phyloP scores from a whole-genome alignment of 2,329 filamentous ascomycete genomes.

The Pestalotiopsis sp. region DNA sequence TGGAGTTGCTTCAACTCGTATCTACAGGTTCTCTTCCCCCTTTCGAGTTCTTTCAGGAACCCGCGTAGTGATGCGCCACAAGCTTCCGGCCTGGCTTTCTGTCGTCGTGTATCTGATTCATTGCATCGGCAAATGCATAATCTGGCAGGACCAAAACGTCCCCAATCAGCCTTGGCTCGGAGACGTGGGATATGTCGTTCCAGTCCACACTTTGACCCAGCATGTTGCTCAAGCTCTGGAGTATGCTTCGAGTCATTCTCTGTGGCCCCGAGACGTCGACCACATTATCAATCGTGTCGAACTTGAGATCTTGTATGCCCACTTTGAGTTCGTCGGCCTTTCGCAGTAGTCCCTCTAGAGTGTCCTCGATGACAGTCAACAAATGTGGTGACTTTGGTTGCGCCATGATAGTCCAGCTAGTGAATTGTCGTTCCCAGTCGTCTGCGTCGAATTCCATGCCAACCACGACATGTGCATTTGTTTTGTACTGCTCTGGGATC shows the following conservation, averaged over 20 bases:
- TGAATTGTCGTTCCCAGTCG: constrained; percentile 26
- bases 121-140: constrained; percentile 14
- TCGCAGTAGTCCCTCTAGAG: constrained; percentile 21
- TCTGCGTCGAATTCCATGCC: constrained; percentile 39
- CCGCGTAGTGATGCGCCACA: neutral
- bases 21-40: neutral
- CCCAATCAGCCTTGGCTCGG: constrained; percentile 29
- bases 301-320: neutral
- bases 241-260: neutral
- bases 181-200: constrained; percentile 23
- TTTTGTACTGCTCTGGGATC: constrained; percentile 35
- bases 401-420: constrained; percentile 33
- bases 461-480: constrained; percentile 34
- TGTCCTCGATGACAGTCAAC: constrained; percentile 29
- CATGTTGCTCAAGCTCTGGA: neutral
- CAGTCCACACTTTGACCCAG: constrained; percentile 20
- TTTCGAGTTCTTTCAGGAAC: neutral
- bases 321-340: constrained; percentile 10
- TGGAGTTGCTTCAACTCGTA: neutral
- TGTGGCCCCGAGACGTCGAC: neutral
- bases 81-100: constrained; percentile 10
- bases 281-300: neutral
- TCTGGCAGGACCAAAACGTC: constrained; percentile 25
- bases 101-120: constrained; percentile 14
- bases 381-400: constrained; percentile 27